Percentiles rank a stretch among this genome's conserved stretches.
phyloP scores from a whole-genome alignment of 2,329 filamentous ascomycete genomes.

The Ophiognomonia clavigignenti-juglandacearum region DNA sequence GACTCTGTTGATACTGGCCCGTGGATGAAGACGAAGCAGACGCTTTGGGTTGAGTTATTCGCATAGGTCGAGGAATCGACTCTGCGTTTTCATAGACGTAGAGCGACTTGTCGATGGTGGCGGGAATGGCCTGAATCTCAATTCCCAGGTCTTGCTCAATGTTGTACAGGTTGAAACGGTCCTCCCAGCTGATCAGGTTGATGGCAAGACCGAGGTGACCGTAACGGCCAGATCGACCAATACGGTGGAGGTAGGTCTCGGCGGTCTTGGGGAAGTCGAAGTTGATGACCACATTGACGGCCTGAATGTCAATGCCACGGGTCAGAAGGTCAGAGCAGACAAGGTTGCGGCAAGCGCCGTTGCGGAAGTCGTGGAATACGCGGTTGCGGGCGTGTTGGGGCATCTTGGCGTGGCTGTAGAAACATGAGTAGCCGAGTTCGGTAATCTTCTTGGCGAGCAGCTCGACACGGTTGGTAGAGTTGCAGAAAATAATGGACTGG shows the following conservation, averaged over 20 bases:
- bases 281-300: conserved; percentile 99
- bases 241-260: conserved; percentile 96
- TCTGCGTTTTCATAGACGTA: conserved; percentile 98
- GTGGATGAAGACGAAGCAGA: conserved; percentile 16
- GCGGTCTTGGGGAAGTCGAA: conserved; percentile 99
- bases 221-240: conserved; percentile 94
- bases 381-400: conserved; percentile 94
- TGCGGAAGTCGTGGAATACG: conserved; percentile 98
- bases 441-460: conserved; percentile 98
- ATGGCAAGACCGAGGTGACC: conserved; percentile 96
- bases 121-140: conserved; percentile 94
- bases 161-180: conserved; percentile 97
- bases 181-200: conserved; percentile 99
- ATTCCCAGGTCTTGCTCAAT: conserved; percentile 97
- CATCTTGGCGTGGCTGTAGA: conserved; percentile 99
- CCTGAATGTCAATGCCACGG: conserved; percentile 98
- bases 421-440: conserved; percentile 97
- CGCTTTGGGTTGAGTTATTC: conserved; percentile 23
- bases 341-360: conserved; percentile 94
- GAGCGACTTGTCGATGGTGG: conserved; percentile 91
- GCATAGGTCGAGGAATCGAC: conserved; percentile 77
- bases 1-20: conserved; percentile 4
- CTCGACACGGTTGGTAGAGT: conserved; percentile 97
- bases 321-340: conserved; percentile 97
- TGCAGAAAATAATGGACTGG: conserved; percentile 99